Evolutionary conservation across 805 yeast species (phyloP).

Genomic region (Schwanniomyces occidentalis): DNA sequence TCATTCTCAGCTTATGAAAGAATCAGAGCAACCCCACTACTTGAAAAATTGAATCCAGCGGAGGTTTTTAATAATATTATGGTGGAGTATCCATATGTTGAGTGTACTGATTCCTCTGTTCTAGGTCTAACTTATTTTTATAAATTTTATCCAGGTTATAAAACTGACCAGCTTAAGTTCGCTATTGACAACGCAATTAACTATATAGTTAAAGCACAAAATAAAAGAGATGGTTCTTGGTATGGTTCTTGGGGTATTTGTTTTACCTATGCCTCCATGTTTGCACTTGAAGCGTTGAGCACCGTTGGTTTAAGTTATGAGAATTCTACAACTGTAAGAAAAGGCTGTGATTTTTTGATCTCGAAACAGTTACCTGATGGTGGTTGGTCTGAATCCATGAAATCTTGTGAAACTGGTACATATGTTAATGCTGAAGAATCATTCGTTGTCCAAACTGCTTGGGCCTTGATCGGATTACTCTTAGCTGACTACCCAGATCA

Average conservation of each 20-base stretch:
- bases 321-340: constrained; percentile 60
- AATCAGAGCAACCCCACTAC: constrained; percentile 73
- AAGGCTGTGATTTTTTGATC: constrained; percentile 84
- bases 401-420: constrained; percentile 77
- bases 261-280: constrained; percentile 94
- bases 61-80: constrained; percentile 97
- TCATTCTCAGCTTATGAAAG: constrained; percentile 91
- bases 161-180: constrained; percentile 59
- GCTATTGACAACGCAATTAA: constrained; percentile 74
- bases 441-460: constrained; percentile 84
- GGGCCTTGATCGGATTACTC: constrained; percentile 84
- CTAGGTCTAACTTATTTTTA: constrained; percentile 82
- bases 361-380: constrained; percentile 81
- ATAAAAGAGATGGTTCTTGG: constrained; percentile 83
- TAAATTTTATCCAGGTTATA: constrained; percentile 61
- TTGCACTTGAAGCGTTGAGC: constrained; percentile 89
- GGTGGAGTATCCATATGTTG: constrained; percentile 98
- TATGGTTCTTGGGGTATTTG: constrained; percentile 99
- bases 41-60: constrained; percentile 89
- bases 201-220: constrained; percentile 70
- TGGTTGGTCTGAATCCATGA: constrained; percentile 97
- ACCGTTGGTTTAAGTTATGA: constrained; percentile 64
- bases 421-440: constrained; percentile 69
- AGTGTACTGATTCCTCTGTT: constrained; percentile 94
- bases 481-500: constrained; percentile 78